These are phyloP conservation scores for Pleurotus djamor DNA, from an alignment of 768 basidiomycete genomes.

Conservation along the genomic window DNA sequence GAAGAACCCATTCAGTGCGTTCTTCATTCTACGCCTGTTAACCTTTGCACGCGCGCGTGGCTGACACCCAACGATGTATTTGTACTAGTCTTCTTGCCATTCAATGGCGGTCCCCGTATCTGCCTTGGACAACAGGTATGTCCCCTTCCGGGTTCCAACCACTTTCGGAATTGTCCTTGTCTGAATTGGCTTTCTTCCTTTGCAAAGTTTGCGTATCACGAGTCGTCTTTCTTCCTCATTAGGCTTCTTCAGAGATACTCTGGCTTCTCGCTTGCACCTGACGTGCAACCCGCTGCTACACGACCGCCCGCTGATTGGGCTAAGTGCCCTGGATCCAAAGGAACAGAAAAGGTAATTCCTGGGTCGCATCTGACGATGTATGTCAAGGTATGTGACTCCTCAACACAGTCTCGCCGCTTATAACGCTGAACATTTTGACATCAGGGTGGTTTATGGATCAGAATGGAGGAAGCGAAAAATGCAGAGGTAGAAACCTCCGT, in stretches of 20 bases:
- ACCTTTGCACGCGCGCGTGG: neutral
- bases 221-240: slow-evolving; percentile 61
- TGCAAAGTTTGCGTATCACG: slow-evolving; percentile 62
- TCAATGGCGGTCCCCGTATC: slow-evolving; percentile 52
- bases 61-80: neutral
- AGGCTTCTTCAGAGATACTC: slow-evolving; percentile 57
- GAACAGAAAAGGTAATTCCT: slow-evolving; percentile 42
- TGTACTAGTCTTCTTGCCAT: slow-evolving; percentile 42
- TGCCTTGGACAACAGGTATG: slow-evolving; percentile 48
- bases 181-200: neutral
- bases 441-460: slow-evolving; percentile 2
- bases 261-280: slow-evolving; percentile 37
- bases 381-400: slow-evolving; percentile 29
- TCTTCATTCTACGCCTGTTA: slow-evolving; percentile 15
- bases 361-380: slow-evolving; percentile 55
- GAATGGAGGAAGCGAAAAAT: slow-evolving; percentile 4
- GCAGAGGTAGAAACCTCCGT: neutral
- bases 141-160: neutral
- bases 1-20: slow-evolving; percentile 44
- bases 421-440: neutral
- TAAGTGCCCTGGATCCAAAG: slow-evolving; percentile 32
- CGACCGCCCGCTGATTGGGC: slow-evolving; percentile 46
- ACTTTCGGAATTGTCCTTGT: neutral
- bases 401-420: neutral
- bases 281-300: slow-evolving; percentile 39